These are phyloP conservation scores for Myxozyma udenii DNA, from an alignment of 805 yeast genomes.

Conservation along the genomic window DNA sequence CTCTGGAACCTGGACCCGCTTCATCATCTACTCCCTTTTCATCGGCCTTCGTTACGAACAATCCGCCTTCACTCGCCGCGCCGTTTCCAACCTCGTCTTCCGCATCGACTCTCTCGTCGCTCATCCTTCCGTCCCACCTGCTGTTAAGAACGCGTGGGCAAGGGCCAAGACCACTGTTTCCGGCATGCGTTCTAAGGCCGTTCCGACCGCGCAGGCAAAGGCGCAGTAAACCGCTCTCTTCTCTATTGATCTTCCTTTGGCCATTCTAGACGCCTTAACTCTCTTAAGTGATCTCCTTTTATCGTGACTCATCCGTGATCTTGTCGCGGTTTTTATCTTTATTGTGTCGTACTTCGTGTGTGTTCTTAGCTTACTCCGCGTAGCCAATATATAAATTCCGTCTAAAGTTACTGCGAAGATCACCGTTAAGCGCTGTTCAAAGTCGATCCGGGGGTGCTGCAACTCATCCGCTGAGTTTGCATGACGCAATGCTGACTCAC, in stretches of 20 bases:
- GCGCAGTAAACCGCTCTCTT: slow-evolving; percentile 14
- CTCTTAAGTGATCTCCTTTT: background rate
- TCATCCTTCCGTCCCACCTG: slow-evolving; percentile 53
- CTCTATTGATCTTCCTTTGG: background rate
- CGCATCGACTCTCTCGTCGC: slow-evolving; percentile 58
- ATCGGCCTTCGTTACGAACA: slow-evolving; percentile 75
- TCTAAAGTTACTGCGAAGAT: no score
- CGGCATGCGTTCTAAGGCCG: slow-evolving; percentile 4
- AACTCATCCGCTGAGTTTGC: no score
- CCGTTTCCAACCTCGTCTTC: slow-evolving; percentile 66
- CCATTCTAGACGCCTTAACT: background rate
- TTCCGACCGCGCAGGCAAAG: slow-evolving; percentile 21
- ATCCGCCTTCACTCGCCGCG: slow-evolving; percentile 66
- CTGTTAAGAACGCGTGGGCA: slow-evolving; percentile 50
- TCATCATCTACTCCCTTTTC: slow-evolving; percentile 54
- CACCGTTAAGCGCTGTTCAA: no score
- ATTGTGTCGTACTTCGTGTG: no score
- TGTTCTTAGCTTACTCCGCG: no score
- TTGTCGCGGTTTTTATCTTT: no score
- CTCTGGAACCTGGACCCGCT: slow-evolving; percentile 55
- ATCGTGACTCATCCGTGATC: no score
- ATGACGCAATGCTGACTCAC: no score
- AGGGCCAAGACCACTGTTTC: slow-evolving; percentile 41
- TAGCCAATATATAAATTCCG: no score
- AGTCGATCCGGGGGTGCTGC: no score